Conservation (phyloP, 495 filamentous ascomycete genomes). For the Daldinia loculata region DNA sequence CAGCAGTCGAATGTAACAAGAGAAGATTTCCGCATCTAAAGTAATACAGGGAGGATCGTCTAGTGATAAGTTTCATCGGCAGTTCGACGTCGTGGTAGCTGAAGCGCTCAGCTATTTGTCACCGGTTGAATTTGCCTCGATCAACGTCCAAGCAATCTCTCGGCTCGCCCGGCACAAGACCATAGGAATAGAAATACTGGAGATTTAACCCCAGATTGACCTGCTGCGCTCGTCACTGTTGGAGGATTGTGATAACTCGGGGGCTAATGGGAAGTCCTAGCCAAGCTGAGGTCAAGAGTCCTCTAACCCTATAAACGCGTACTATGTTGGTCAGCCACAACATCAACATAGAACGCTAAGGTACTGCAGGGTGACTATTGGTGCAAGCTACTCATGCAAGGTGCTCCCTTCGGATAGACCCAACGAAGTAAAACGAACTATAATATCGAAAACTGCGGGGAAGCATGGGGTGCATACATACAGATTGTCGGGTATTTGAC, state of each 20-base stretch:
- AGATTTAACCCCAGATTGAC: background rate
- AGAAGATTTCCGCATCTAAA: constrained; percentile 21
- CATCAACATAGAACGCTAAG: constrained; percentile 24
- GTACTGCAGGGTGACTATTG: constrained; percentile 37
- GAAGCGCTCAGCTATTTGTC: constrained; percentile 5
- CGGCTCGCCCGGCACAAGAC: constrained; percentile 17
- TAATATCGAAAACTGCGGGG: constrained; percentile 39
- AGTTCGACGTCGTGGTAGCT: constrained; percentile 29
- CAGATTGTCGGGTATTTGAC: constrained; percentile 42
- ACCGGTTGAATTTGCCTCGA: constrained; percentile 24
- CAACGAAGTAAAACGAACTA: constrained; percentile 32
- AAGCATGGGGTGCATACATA: constrained; percentile 32
- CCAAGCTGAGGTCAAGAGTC: constrained; percentile 17
- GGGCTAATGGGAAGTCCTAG: constrained; percentile 4
- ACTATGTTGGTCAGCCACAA: constrained; percentile 5
- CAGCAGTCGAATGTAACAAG: constrained; percentile 32
- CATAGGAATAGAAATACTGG: background rate
- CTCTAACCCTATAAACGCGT: constrained; percentile 14
- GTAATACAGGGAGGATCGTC: constrained; percentile 24
- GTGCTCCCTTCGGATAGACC: constrained; percentile 33
- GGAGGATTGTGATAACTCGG: background rate
- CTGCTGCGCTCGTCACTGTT: background rate
- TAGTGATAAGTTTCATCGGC: constrained; percentile 29
- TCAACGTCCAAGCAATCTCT: background rate
- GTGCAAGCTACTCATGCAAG: constrained; percentile 30